A percentile compares a stretch with the other conserved stretches of the same genome.
Evolutionary conservation across 2,329 filamentous ascomycete genomes (phyloP).

Genomic region (Trichophyton benhamiae): DNA sequence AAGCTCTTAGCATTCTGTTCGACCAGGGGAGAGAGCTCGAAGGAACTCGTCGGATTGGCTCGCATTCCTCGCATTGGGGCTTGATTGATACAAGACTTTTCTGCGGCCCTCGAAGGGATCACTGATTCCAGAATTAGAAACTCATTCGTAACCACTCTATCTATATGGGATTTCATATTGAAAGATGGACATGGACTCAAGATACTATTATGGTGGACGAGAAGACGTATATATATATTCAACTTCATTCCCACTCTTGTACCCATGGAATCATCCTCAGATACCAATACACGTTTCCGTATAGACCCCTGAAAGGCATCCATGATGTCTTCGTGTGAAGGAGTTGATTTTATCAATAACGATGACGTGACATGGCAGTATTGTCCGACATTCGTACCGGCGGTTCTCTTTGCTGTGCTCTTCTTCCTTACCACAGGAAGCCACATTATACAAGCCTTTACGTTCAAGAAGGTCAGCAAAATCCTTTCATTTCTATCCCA

Average conservation of each 20-base stretch:
- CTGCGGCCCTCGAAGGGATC: background rate
- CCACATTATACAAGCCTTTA: conserved; percentile 11
- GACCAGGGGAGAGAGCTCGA: background rate
- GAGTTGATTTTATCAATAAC: conserved; percentile 7
- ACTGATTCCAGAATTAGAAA: too few relatives aligned
- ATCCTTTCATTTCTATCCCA: background rate
- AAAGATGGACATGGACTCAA: background rate
- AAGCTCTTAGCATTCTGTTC: background rate
- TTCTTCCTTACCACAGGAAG: conserved; percentile 8
- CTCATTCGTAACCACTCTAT: too few relatives aligned
- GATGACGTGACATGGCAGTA: conserved; percentile 12
- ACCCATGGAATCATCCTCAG: background rate
- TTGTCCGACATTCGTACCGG: conserved; percentile 12
- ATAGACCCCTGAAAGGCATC: background rate
- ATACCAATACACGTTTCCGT: too few relatives aligned
- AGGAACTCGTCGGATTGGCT: background rate
- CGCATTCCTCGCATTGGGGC: background rate
- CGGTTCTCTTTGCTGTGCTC: conserved; percentile 10
- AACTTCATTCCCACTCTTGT: background rate
- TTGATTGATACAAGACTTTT: background rate
- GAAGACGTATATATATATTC: conserved; percentile 4
- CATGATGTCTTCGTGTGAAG: conserved; percentile 5
- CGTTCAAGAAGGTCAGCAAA: conserved; percentile 11
- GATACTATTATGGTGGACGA: background rate
- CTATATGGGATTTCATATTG: background rate